phyloP scores from a whole-genome alignment of 2,329 filamentous ascomycete species.

The Alternaria incomplexa region DNA sequence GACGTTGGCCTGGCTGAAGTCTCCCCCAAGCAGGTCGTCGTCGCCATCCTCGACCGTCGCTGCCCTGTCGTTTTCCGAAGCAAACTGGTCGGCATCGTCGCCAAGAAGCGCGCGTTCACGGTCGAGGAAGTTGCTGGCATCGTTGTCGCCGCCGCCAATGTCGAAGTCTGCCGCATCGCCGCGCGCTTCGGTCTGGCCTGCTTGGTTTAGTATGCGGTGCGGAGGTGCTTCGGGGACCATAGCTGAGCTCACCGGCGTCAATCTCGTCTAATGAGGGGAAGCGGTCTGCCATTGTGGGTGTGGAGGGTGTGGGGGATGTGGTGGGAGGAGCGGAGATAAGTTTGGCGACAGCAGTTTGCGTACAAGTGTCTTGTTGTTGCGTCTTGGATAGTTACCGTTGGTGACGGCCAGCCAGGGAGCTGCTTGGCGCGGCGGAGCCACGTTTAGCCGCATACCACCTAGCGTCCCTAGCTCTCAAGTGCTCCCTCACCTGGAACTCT shows the following conservation, averaged over 20 bases:
- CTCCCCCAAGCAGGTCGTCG: conserved; percentile 74
- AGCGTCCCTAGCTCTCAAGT: conserved; percentile 25
- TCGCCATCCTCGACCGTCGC: conserved; percentile 68
- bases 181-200: conserved; percentile 73
- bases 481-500: conserved; percentile 19
- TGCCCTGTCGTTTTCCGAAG: conserved; percentile 73
- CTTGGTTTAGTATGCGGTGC: conserved; percentile 27
- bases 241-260: conserved; percentile 54
- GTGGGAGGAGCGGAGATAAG: neutral
- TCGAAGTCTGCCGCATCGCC: conserved; percentile 54
- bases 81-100: conserved; percentile 91
- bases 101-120: conserved; percentile 90
- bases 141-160: conserved; percentile 62
- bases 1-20: conserved; percentile 51
- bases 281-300: conserved; percentile 55
- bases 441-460: conserved; percentile 27
- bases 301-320: neutral
- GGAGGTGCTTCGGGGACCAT: conserved; percentile 28
- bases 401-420: conserved; percentile 21
- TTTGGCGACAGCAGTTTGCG: conserved; percentile 27
- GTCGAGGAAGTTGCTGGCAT: conserved; percentile 83
- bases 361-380: conserved; percentile 20
- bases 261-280: conserved; percentile 61
- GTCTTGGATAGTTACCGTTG: conserved; percentile 15
- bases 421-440: conserved; percentile 24